Percentiles rank a stretch among this genome's conserved stretches.
Conservation (phyloP, 129 eudicot species). For the Helichrysum umbraculigerum region DNA sequence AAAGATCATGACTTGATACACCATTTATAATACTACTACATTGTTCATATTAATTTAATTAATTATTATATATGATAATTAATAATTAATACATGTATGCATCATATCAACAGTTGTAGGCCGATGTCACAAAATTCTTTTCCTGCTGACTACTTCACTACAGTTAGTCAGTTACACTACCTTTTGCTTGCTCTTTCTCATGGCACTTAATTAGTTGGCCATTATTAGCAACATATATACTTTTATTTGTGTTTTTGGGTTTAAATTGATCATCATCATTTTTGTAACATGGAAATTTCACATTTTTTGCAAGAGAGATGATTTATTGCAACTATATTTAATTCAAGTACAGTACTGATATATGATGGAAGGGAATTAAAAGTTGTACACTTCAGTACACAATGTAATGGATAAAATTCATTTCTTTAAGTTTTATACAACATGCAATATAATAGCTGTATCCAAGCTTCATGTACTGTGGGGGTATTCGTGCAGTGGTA, state of each 20-base stretch:
- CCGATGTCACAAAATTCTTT: conserved; percentile 34
- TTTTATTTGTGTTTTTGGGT: neutral
- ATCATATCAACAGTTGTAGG: conserved; percentile 23
- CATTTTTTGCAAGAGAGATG: neutral
- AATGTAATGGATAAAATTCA: neutral
- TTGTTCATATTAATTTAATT: conserved; percentile 6
- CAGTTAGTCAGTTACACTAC: neutral
- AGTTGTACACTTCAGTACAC: neutral
- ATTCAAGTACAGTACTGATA: neutral
- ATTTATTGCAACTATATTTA: neutral
- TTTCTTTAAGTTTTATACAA: neutral
- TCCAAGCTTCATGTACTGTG: neutral
- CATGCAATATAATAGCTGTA: neutral
- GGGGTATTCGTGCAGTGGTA: neutral
- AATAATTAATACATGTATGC: neutral
- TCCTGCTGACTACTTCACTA: conserved; percentile 19
- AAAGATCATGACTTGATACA: conserved; percentile 45
- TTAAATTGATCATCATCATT: neutral
- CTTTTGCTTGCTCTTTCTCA: conserved; percentile 18
- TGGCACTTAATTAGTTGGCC: conserved; percentile 12
- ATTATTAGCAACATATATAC: neutral
- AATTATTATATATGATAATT: neutral
- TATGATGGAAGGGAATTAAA: neutral
- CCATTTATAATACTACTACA: conserved; percentile 35
- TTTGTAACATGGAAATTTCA: neutral